These are phyloP conservation scores for Passiflora organensis DNA, from an alignment of 345 rosid genomes.

Conservation along the genomic window DNA sequence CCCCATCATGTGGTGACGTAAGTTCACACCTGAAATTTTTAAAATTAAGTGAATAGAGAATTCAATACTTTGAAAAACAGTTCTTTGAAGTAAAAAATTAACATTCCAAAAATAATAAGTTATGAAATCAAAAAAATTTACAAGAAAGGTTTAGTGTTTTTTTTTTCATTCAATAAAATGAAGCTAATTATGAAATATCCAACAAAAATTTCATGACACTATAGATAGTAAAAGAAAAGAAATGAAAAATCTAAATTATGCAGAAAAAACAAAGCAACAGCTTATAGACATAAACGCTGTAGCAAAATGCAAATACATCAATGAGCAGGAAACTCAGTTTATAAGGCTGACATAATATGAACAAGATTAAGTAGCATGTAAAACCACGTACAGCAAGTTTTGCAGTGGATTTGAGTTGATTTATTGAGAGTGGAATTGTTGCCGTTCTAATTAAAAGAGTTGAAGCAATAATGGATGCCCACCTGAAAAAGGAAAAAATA, in stretches of 20 bases:
- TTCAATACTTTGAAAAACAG: neutral
- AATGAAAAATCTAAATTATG: too few relatives aligned
- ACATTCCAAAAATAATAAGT: neutral
- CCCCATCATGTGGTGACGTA: neutral
- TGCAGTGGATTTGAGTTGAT: conserved; percentile 66
- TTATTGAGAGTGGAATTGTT: conserved; percentile 64
- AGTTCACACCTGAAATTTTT: neutral
- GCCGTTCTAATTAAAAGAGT: conserved; percentile 65
- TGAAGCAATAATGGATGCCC: conserved; percentile 72
- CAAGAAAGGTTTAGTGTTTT: too few relatives aligned
- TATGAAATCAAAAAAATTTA: too few relatives aligned
- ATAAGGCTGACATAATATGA: too few relatives aligned
- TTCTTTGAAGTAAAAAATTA: neutral
- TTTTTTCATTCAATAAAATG: too few relatives aligned
- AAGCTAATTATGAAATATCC: too few relatives aligned
- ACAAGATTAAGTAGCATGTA: neutral
- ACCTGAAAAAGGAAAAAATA: conserved; percentile 39
- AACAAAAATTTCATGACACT: too few relatives aligned
- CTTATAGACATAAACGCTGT: too few relatives aligned
- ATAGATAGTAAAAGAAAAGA: too few relatives aligned
- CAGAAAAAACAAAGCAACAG: too few relatives aligned
- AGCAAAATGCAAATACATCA: too few relatives aligned
- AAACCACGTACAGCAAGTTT: conserved; percentile 55
- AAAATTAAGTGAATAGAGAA: neutral
- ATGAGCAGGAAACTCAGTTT: too few relatives aligned